Base-by-base conservation (phyloP, 1,139 yeast genomes). In the Barnettozyma hawaiiensis region DNA sequence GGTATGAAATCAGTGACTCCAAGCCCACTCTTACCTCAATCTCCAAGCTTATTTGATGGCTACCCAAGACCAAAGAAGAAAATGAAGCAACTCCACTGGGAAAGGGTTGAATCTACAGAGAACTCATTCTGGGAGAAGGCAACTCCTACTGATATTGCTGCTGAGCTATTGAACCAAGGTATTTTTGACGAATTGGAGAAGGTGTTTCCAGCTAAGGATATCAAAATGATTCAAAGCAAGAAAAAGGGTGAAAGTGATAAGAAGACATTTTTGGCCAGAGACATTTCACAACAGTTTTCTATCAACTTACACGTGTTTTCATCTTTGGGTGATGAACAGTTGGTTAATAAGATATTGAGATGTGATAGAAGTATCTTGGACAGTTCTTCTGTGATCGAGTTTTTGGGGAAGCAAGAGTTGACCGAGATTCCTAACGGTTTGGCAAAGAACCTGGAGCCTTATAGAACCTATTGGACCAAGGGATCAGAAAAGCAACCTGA, bases 41-140 rank as follows among this genome's bases (percentile, higher is more conserved):
- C 67, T 0, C 66, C 70, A 4, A 60, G 68, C 15, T 70, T 78
- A 40, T 77, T 77, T 53, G 85, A 78, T 41, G 69, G 69, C 42
- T 74, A 75, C 52, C 90, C 90, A 37, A 72, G 90, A 54, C 90
- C 95, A 20, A 81, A 81, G 67, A 78, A 75, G 65, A 83, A 81
- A 69, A 69, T 84, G 63, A 84, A 84, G 59, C 95, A 84, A 60
- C 67, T 84, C 51, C 95, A 85, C 57, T 85, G 94, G 94, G 94
- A 85, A 52, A 84, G 83, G 55, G 69, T 84, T 45, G 92, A 84
- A 29, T 61, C 65, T 32, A 71, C 82, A 3, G 74, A 71, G 29
- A 75, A 77, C 46, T 81, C 92, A 0, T 80, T 84, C 60, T 84
- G 94, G 94, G 70, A 71, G 36, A 58, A 64, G 10, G 62, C 68